phyloP scores from a whole-genome alignment of 140 eudicot genomes.

The Flaveria floridana region DNA sequence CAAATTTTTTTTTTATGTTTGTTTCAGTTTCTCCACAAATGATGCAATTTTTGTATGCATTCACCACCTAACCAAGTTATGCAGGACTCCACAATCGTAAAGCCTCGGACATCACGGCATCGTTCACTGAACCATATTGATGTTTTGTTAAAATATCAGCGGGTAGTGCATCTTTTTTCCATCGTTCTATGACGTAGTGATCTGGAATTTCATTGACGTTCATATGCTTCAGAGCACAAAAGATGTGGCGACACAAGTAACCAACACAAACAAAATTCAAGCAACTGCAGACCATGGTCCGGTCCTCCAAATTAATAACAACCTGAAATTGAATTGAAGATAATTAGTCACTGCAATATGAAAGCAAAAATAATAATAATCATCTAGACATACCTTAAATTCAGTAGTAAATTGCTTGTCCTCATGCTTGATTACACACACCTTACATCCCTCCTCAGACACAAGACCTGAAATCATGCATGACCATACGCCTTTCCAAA shows the following conservation, averaged over 20 bases:
- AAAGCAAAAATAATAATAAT: no score
- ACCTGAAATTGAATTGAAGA: constrained; percentile 1
- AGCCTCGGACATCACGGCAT: background rate
- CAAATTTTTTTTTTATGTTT: background rate
- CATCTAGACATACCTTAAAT: background rate
- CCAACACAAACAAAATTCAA: background rate
- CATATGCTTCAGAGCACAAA: background rate
- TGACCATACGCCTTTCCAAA: background rate
- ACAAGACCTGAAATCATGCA: background rate
- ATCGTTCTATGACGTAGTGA: background rate
- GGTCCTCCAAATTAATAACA: background rate
- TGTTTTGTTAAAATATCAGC: background rate
- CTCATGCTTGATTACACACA: background rate
- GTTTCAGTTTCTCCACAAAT: background rate
- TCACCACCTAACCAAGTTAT: background rate
- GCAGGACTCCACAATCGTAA: background rate
- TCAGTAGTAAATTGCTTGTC: background rate
- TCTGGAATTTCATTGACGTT: background rate
- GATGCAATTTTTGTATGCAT: background rate
- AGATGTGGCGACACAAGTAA: constrained; percentile 6
- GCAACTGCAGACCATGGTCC: constrained; percentile 12
- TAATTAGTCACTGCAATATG: no score
- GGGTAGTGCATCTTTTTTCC: constrained; percentile 3
- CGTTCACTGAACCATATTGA: background rate
- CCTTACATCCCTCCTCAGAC: background rate